Conservation (phyloP, 495 filamentous ascomycete species). For the Saxophila tyrrhenica region DNA sequence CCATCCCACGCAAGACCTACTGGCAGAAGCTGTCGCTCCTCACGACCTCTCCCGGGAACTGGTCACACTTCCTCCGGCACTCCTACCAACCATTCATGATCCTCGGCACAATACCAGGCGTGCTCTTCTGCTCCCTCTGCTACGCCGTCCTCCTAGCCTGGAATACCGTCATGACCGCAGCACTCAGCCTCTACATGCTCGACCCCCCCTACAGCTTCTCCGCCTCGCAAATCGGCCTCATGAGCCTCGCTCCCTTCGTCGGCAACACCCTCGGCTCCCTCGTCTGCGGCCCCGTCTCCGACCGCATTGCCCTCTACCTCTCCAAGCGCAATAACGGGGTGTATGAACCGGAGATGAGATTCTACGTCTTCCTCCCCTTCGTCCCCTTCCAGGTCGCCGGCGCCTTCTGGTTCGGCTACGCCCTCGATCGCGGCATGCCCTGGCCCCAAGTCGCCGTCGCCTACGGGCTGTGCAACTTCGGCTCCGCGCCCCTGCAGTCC, state of each 20-base stretch:
- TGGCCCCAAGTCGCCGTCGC: constrained; percentile 11
- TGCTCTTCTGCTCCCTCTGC: constrained; percentile 5
- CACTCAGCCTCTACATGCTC: constrained; percentile 9
- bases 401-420: constrained; percentile 14
- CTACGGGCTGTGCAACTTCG: constrained; percentile 8
- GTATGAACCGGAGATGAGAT: constrained; percentile 15
- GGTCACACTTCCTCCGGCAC: constrained; percentile 11
- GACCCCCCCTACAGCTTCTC: constrained; percentile 15
- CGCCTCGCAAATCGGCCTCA: constrained; percentile 13
- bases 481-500: constrained; percentile 8
- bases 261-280: constrained; percentile 10
- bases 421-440: constrained; percentile 1
- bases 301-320: constrained; percentile 5
- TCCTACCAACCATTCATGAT: constrained; percentile 14
- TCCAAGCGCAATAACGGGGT: constrained; percentile 14
- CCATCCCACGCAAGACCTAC: constrained; percentile 12
- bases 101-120: constrained; percentile 10
- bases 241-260: constrained; percentile 11
- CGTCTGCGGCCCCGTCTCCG: constrained; percentile 5
- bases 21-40: constrained; percentile 5
- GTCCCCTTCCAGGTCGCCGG: constrained; percentile 10
- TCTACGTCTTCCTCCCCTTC: constrained; percentile 17
- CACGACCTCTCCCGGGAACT: constrained; percentile 4
- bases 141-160: constrained; percentile 11
- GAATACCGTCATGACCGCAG: constrained; percentile 12